Conservation (phyloP, 352 stramenopile genomes). For the Globisporangium nunn region DNA sequence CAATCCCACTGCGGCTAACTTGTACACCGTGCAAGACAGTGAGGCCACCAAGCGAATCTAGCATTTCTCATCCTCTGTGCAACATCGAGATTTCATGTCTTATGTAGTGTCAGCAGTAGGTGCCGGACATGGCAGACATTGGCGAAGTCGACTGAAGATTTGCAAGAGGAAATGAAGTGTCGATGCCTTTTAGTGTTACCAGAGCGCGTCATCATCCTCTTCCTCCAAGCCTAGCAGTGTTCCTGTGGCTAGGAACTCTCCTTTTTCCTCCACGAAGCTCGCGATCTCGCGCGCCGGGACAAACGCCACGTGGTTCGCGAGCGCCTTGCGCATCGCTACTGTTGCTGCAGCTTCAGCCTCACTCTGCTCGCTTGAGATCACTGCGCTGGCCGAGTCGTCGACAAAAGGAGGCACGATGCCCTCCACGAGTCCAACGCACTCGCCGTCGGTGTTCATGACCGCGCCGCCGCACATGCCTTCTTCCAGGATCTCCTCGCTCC, state of each 20-base stretch:
- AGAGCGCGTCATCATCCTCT: constrained; percentile 11
- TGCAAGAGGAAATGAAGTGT: too few relatives aligned
- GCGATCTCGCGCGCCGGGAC: constrained; percentile 42
- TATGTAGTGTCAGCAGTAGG: too few relatives aligned
- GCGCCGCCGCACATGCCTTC: constrained; percentile 82
- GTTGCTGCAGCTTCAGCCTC: constrained; percentile 15
- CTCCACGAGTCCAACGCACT: constrained; percentile 69
- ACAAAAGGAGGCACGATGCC: constrained; percentile 56
- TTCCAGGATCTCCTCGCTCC: constrained; percentile 62
- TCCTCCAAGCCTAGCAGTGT: constrained; percentile 19
- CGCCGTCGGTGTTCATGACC: constrained; percentile 29
- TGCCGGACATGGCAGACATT: too few relatives aligned
- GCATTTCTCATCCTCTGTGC: too few relatives aligned
- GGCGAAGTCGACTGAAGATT: too few relatives aligned
- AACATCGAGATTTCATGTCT: too few relatives aligned
- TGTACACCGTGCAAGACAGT: too few relatives aligned
- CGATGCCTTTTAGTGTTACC: constrained; percentile 1
- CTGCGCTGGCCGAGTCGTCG: constrained; percentile 12
- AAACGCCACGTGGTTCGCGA: constrained; percentile 68
- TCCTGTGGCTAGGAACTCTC: constrained; percentile 26
- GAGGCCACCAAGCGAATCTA: too few relatives aligned
- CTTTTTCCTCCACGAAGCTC: constrained; percentile 34
- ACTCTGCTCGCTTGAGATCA: constrained; percentile 10
- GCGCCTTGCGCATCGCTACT: constrained; percentile 48
- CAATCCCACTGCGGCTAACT: too few relatives aligned